Percentiles rank a stretch among this genome's conserved stretches.
Evolutionary conservation across 805 yeast genomes (phyloP).

Genomic region (Metschnikowia chrysomelidarum): DNA sequence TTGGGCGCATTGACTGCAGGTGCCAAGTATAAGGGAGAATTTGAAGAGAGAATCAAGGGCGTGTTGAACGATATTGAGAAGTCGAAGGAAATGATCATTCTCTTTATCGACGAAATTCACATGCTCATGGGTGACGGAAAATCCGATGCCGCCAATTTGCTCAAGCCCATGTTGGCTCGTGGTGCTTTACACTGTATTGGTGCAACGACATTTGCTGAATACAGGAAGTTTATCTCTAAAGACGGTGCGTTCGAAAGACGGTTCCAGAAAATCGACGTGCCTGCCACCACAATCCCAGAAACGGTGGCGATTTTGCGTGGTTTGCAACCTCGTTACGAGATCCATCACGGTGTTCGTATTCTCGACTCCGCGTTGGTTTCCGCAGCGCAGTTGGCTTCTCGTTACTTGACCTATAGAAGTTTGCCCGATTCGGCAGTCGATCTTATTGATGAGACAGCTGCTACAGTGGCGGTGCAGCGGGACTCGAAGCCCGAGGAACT

Average conservation of each 20-base stretch:
- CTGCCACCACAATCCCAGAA: slow-evolving; percentile 88
- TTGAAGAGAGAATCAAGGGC: slow-evolving; percentile 96
- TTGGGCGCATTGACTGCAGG: slow-evolving; percentile 97
- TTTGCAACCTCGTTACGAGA: slow-evolving; percentile 89
- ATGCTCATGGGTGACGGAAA: slow-evolving; percentile 99
- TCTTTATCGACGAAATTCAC: slow-evolving; percentile 96
- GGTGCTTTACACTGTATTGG: slow-evolving; percentile 97
- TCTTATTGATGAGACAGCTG: slow-evolving; percentile 93
- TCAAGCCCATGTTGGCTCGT: slow-evolving; percentile 96
- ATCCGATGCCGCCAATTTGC: slow-evolving; percentile 92
- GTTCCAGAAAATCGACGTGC: slow-evolving; percentile 95
- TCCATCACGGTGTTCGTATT: slow-evolving; percentile 96
- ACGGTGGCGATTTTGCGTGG: slow-evolving; percentile 97
- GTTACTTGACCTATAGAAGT: slow-evolving; percentile 92
- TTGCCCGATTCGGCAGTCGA: slow-evolving; percentile 97
- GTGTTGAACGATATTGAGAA: slow-evolving; percentile 92
- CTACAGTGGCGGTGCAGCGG: slow-evolving; percentile 95
- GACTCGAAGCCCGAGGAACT: slow-evolving; percentile 97
- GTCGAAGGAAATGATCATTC: slow-evolving; percentile 77
- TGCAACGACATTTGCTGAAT: slow-evolving; percentile 95
- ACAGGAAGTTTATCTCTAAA: slow-evolving; percentile 87
- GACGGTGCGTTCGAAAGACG: slow-evolving; percentile 99
- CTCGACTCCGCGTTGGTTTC: slow-evolving; percentile 91
- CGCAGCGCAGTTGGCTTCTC: slow-evolving; percentile 91
- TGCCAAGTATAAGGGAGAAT: slow-evolving; percentile 98